Evolutionary conservation across 768 basidiomycete species (phyloP).

Genomic region (Boletus reticuloceps): DNA sequence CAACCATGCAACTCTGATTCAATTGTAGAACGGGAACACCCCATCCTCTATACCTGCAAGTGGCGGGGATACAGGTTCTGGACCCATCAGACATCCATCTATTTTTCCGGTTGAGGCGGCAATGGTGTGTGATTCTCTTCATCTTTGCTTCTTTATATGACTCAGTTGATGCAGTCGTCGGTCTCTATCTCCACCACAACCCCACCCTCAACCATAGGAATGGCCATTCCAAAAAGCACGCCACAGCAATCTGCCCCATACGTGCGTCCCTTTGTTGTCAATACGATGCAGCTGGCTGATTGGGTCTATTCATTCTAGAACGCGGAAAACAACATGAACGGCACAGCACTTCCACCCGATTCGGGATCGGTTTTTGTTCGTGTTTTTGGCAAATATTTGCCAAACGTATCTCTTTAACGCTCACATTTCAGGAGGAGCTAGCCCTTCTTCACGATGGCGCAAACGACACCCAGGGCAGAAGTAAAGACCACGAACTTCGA

Average conservation of each 20-base stretch:
- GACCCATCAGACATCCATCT: conserved; percentile 6
- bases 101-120: conserved; percentile 6
- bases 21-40: conserved; percentile 11
- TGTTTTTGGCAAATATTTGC: not conserved
- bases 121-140: conserved; percentile 15
- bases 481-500: conserved; percentile 30
- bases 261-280: conserved; percentile 10
- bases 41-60: conserved; percentile 14
- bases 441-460: conserved; percentile 28
- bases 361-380: conserved; percentile 22
- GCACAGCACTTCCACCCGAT: conserved; percentile 3
- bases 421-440: conserved; percentile 28
- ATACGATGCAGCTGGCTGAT: not conserved
- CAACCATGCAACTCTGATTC: conserved; percentile 12
- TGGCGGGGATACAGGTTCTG: conserved; percentile 2
- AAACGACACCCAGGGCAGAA: conserved; percentile 19
- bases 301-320: conserved; percentile 7
- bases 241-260: not conserved
- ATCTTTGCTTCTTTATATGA: not conserved
- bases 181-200: conserved; percentile 1
- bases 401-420: not conserved
- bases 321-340: not conserved
- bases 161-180: conserved; percentile 13
- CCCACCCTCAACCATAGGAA: conserved; percentile 1
- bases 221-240: conserved; percentile 14